A percentile compares a stretch with the other conserved stretches of the same genome.
Evolutionary conservation across 2,329 filamentous ascomycete genomes (phyloP).

Genomic region (Colletotrichum salicis): DNA sequence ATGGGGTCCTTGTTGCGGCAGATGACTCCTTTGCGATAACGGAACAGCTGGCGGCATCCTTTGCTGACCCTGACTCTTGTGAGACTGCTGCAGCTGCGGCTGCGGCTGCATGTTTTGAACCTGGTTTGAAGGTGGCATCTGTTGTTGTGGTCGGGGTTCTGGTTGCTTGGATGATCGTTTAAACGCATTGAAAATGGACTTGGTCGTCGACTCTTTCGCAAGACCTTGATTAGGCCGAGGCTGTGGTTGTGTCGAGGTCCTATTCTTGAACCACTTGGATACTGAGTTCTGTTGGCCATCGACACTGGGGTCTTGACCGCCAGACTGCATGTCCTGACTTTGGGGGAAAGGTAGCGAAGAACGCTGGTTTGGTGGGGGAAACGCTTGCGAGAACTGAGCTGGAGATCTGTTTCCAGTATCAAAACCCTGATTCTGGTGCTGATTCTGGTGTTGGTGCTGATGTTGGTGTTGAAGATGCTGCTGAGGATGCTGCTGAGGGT

Average conservation of each 20-base stretch:
- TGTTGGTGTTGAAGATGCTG: background rate
- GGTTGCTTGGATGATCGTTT: conserved; percentile 40
- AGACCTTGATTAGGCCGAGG: conserved; percentile 31
- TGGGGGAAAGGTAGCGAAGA: background rate
- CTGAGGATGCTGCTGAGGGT: background rate
- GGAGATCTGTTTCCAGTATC: background rate
- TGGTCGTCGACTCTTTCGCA: conserved; percentile 39
- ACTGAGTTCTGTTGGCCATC: conserved; percentile 9
- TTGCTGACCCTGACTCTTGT: conserved; percentile 14
- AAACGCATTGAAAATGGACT: conserved; percentile 41
- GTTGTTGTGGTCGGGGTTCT: conserved; percentile 36
- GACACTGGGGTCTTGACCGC: background rate
- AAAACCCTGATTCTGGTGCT: background rate
- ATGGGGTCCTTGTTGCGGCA: conserved; percentile 8
- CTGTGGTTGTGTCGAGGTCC: conserved; percentile 20
- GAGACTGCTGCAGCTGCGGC: conserved; percentile 1
- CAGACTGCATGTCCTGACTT: background rate
- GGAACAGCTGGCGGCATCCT: conserved; percentile 12
- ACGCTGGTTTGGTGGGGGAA: background rate
- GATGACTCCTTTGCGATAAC: background rate
- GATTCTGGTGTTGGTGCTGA: background rate
- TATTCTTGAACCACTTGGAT: conserved; percentile 36
- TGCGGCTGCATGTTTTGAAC: background rate
- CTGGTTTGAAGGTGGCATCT: conserved; percentile 8
- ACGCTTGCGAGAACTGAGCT: background rate